Base-by-base conservation (phyloP, 2,329 filamentous ascomycete genomes). In the Macrophomina phaseolina region DNA sequence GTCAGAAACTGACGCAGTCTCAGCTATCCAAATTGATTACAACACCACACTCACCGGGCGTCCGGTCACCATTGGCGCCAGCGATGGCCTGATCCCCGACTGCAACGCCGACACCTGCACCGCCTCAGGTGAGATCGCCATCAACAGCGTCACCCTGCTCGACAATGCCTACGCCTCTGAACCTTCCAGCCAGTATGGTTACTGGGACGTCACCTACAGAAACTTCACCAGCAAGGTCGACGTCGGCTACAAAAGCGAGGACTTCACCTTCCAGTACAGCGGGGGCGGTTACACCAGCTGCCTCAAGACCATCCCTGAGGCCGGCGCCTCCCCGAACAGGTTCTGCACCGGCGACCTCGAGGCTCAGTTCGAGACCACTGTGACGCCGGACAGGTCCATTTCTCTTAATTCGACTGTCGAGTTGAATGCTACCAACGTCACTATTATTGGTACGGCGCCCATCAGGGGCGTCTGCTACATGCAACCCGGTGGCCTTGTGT, bases 111-210 rank as follows among this genome's bases (percentile, higher is more conserved):
- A 4, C 36, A 58, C 36, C 18, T 58, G 53, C 16, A 60, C 14
- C 56, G 56, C 16, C 56, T 46, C 56, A 0, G 30, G 12, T 9
- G 1, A 14, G 3, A 46, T 48, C 56, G 56, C 9, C 30, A 46
- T 60, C 56, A 14, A 36, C 40, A 11, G 23, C 3, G 40, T 60
- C 40, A 28, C 5, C 16, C 56, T 60, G 3, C 56, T 60, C 40
- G 56, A 60, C 56, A 34, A 18, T 8, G 8, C 56, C 0, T 28
- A 30, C 14, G 85, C 56, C 28, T 23, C 23, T 14, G 56, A 40
- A 18, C 9, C 40, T 23, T 23, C 23, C 7, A 34, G 40, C 7
- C 56, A 60, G 40, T 60, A 60, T 40, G 56, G 56, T 40, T 60
- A 60, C 56, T 60, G 56, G 56, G 56, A 60, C 56, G 23, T 60